Conservation (phyloP, 2,329 filamentous ascomycete genomes). For the Epichloe bromicola region DNA sequence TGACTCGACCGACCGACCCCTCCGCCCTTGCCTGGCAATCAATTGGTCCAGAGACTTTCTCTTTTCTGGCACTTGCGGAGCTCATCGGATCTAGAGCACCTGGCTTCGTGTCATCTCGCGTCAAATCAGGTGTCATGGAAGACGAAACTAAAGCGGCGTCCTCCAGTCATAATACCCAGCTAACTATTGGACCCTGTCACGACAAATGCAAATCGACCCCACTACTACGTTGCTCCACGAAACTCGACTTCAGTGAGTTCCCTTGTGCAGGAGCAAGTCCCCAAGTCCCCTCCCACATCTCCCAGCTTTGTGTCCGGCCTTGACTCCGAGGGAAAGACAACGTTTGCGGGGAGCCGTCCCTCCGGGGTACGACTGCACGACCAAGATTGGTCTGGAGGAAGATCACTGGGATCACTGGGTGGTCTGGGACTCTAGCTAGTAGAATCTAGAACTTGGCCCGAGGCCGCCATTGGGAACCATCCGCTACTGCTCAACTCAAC, state of each 20-base stretch:
- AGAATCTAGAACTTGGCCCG: too few relatives aligned
- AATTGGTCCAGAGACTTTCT: background rate
- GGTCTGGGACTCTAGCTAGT: too few relatives aligned
- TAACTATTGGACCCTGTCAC: background rate
- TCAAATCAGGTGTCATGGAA: background rate
- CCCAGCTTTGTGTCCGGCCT: too few relatives aligned
- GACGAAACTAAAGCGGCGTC: background rate
- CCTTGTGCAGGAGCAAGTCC: background rate
- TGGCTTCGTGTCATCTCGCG: background rate
- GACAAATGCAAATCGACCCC: background rate
- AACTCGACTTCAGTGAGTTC: background rate
- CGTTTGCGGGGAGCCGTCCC: slow-evolving; percentile 5
- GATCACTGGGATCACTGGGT: background rate
- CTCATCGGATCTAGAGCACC: background rate
- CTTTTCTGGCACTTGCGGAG: slow-evolving; percentile 1
- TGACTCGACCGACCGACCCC: slow-evolving; percentile 4
- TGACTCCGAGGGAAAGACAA: background rate
- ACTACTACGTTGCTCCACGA: slow-evolving; percentile 4
- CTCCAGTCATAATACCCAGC: background rate
- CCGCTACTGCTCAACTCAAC: too few relatives aligned
- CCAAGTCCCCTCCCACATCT: too few relatives aligned
- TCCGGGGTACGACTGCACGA: slow-evolving; percentile 1
- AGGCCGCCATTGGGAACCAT: too few relatives aligned
- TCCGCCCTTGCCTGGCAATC: background rate
- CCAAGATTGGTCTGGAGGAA: background rate